Base-by-base conservation (phyloP, 805 yeast species). In the Spathaspora arborariae region DNA sequence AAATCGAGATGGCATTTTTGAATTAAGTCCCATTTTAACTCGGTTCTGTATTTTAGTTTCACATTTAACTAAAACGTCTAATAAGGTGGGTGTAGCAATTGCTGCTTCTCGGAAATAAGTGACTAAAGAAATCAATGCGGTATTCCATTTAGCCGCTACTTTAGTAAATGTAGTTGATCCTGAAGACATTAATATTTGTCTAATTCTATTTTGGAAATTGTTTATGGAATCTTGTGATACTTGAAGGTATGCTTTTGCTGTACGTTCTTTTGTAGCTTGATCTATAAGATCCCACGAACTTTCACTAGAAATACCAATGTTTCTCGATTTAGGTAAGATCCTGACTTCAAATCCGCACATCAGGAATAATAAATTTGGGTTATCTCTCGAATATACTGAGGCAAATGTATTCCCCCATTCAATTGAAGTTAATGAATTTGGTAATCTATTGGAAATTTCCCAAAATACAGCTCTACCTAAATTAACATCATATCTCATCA, bases 1-100 rank as follows among this genome's bases (percentile, higher is more conserved):
- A 68, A 94, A 94, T 46, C 99, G 75, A 0, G 97, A 84, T 0
- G 99, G 99, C 99, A 94, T 94, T 65, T 94, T 94, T 11, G 98
- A 92, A 58, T 94, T 94, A 50, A 94, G 74, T 0, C 99, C 99
- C 70, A 92, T 79, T 61, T 94, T 94, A 16, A 94, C 96, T 53
- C 96, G 76, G 45, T 91, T 94, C 66, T 94, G 99, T 39, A 94
- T 85, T 58, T 87, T 84, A 0, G 97, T 91, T 59, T 94, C 99
- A 54, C 95, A 81, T 58, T 86, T 88, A 9, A 94, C 99, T 41
- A 94, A 70, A 3, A 82, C 72, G 60, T 91, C 97, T 9, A 94
- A 70, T 27, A 94, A 68, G 4, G 84, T 59, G 45, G 84, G 88
- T 0, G 99, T 90, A 0, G 92, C 76, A 7, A 91, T 82, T 6